Base-by-base conservation (phyloP, 1,284 basidiomycete genomes). In the Bjerkandera adusta region DNA sequence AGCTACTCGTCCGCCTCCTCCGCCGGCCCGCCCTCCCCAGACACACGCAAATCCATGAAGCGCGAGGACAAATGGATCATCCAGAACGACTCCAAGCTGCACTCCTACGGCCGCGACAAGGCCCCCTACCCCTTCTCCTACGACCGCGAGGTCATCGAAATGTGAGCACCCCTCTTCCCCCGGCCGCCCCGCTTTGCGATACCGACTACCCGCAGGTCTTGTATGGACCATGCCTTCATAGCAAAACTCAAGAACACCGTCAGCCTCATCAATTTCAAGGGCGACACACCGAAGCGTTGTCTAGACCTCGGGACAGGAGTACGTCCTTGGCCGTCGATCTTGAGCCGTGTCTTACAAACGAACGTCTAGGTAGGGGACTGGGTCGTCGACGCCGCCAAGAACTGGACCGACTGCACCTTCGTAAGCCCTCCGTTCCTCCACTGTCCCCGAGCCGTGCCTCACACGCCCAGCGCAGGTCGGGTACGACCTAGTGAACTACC, bases 221-320 rank as follows among this genome's bases (percentile, higher is more conserved):
- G 76, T 43, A 59, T 85, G 48, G 81, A 85, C 55, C 75, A 79
- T 58, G 68, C 68, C 36, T 70, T 84, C 49, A 61, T 75, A 30
- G 63, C 70, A 48, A 70, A 75, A 43, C 55, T 80, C 33, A 65
- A 71, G 41, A 72, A 73, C 42, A 76, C 75, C 24, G 70, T 76
- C 11, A 78, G 80, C 25, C 78, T 81, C 55, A 70, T 79, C 33
- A 69, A 79, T 50, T 81, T 83, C 56, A 58, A 68, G 41, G 67
- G 65, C 22, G 55, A 61, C 6, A 61, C 57, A 42, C 83, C 82
- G 18, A 62, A 67, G 36, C 71, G 71, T 39, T 76, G 73, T 20
- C 67, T 87, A 36, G 84, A 87, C 64, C 67, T 87, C 11, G 84
- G 84, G n/a, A 85, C 83, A 52, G 83, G 83, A 45, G 83, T 87